A percentile compares a stretch with the other conserved stretches of the same genome.
Conservation (phyloP, 352 stramenopile genomes). For the Globisporangium emineosum region DNA sequence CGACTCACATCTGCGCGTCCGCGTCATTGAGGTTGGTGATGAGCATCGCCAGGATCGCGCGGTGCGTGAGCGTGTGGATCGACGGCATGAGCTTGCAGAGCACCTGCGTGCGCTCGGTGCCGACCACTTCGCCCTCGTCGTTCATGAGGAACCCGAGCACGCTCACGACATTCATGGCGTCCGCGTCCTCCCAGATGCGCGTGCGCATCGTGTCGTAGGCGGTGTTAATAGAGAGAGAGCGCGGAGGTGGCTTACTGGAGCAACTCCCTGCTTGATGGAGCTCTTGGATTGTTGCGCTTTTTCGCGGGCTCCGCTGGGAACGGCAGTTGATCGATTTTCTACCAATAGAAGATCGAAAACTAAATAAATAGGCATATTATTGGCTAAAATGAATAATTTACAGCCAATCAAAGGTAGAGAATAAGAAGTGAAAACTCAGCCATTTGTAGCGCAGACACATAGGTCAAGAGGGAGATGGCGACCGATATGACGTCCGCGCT, state of each 20-base stretch:
- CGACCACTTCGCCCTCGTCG: constrained; percentile 72
- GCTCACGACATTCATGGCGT: constrained; percentile 79
- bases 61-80: constrained; percentile 77
- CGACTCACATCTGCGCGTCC: constrained; percentile 59
- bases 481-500: constrained; percentile 65
- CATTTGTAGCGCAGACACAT: neutral
- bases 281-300: constrained; percentile 6
- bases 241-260: neutral
- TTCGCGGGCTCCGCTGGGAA: neutral
- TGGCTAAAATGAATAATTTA: neutral
- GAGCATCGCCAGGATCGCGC: constrained; percentile 74
- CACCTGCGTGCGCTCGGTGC: constrained; percentile 68
- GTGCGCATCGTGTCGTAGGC: constrained; percentile 43
- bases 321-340: neutral
- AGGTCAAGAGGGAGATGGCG: constrained; percentile 30
- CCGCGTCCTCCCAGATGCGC: constrained; percentile 75
- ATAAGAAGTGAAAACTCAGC: neutral
- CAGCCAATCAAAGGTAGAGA: neutral
- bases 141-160: constrained; percentile 82
- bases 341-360: neutral
- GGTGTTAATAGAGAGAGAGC: neutral
- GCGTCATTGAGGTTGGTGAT: constrained; percentile 63
- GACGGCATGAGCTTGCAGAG: constrained; percentile 83
- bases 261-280: neutral
- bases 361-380: too few species aligned